phyloP scores from a whole-genome alignment of 345 rosid species.

The Triadica sebifera region DNA sequence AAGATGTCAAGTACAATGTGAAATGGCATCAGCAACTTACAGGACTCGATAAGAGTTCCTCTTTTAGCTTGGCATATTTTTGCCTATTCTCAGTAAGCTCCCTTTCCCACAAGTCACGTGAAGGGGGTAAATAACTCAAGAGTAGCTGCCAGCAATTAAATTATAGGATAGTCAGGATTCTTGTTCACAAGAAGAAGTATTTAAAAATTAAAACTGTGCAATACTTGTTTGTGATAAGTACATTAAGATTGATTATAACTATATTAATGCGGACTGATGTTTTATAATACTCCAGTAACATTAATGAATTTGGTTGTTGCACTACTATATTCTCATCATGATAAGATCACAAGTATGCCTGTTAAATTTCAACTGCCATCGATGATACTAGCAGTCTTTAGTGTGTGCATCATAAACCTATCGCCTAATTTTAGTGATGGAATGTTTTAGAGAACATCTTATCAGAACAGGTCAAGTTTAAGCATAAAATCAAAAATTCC shows the following conservation, averaged over 20 bases:
- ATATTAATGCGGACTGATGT: neutral
- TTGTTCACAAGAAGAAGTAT: neutral
- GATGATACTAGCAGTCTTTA: neutral
- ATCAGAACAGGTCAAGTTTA: no score
- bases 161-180: constrained; percentile 10
- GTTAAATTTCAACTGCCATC: neutral
- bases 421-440: no score
- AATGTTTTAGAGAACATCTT: no score
- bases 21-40: constrained; percentile 40
- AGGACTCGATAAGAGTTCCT: constrained; percentile 66
- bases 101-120: constrained; percentile 59
- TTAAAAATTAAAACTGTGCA: neutral
- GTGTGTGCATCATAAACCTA: no score
- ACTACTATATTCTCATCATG: no score
- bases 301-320: neutral
- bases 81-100: constrained; percentile 52
- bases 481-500: no score
- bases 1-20: neutral
- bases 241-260: no score
- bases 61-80: constrained; percentile 57
- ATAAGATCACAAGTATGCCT: neutral
- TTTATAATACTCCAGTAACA: neutral
- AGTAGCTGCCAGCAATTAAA: constrained; percentile 43
- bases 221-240: neutral
- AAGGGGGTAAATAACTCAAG: constrained; percentile 59